Evolutionary conservation across 495 filamentous ascomycete genomes (phyloP).

Genomic region (Trichocladium uniseriatum): DNA sequence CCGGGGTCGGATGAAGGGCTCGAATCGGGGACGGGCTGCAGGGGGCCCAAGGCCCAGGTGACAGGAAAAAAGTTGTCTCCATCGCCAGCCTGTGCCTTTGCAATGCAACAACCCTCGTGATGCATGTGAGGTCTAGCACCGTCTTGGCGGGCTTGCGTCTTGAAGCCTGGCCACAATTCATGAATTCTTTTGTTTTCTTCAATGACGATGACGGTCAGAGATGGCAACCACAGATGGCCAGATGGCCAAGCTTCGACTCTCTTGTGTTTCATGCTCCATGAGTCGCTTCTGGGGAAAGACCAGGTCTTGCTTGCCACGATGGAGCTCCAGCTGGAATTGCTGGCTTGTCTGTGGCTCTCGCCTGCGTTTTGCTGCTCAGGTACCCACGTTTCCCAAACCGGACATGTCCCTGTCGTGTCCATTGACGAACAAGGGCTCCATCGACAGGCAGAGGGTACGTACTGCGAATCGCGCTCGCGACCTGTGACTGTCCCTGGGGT

Average conservation of each 20-base stretch:
- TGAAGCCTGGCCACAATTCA: not conserved
- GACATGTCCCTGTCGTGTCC: constrained; percentile 6
- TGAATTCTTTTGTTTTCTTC: too few relatives aligned
- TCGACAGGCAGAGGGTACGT: constrained; percentile 1
- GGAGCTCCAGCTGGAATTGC: not conserved
- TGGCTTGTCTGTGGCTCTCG: constrained; percentile 1
- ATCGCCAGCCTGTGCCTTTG: not conserved
- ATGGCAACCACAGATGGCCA: not conserved
- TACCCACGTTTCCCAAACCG: constrained; percentile 8
- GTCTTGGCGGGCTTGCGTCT: not conserved
- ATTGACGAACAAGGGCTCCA: constrained; percentile 1
- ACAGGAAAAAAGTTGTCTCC: not conserved
- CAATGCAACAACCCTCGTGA: constrained; percentile 1
- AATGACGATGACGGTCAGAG: not conserved
- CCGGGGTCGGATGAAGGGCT: constrained; percentile 22
- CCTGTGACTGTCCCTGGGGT: constrained; percentile 7
- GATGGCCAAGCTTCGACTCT: not conserved
- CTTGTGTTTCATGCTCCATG: constrained; percentile 1
- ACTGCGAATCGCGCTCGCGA: not conserved
- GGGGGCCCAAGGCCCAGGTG: constrained; percentile 2
- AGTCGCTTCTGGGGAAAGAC: not conserved
- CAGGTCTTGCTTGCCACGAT: not conserved
- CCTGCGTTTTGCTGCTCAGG: too few relatives aligned
- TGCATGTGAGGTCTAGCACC: constrained; percentile 4
- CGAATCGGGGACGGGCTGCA: constrained; percentile 8